Evolutionary conservation across 352 stramenopile genomes (phyloP), one percentile per base, ranked within the genome.

Genomic region (Globisporangium spinosum): DNA sequence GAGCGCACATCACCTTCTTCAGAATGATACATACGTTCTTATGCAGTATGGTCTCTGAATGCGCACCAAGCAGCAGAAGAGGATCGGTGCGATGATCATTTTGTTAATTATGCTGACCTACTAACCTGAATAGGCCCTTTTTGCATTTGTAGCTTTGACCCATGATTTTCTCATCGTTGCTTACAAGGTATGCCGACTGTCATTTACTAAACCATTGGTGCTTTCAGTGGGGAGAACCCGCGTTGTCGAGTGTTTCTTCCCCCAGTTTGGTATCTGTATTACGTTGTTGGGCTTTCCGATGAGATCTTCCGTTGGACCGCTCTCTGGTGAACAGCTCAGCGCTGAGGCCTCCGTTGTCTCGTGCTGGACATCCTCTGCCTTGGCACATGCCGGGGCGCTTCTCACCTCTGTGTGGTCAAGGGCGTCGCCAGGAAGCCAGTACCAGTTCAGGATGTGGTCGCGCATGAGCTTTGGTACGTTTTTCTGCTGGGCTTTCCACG

Each of bases 381-480:
- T 10, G 7, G 17, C 7, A 20, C 15, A 29, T 17, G 55, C 29
- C 2, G 23, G 29, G 2, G 55, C 8, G 29, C 29, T 61, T 40
- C 15, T 23, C 54, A 40, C 7, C 6, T 40, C 17, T 0, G 32
- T 12, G 27, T 40, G 15, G 17, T 40, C 54, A 35, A 59, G 54
- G 45, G 20, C 7, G 17, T 29, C 20, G 29, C 29, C 29, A 47
- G 55, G 29, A 47, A 61, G 55, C 58, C 65, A 70, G 34, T 70
- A 65, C 45, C 65, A 70, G 27, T 17, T 20, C 13, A 70, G 45
- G 12, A 70, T 64, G 3, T 61, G 34, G 15, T 60, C 20, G 7
- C 23, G 57, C 17, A 64, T 27, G 55, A 61, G 6, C 29, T 45
- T 61, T 25, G 55, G 29, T 27, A 47, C 17, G 20, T 45, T 43